phyloP scores from a whole-genome alignment of 2,329 filamentous ascomycete species.

The Dactylellina leptospora region DNA sequence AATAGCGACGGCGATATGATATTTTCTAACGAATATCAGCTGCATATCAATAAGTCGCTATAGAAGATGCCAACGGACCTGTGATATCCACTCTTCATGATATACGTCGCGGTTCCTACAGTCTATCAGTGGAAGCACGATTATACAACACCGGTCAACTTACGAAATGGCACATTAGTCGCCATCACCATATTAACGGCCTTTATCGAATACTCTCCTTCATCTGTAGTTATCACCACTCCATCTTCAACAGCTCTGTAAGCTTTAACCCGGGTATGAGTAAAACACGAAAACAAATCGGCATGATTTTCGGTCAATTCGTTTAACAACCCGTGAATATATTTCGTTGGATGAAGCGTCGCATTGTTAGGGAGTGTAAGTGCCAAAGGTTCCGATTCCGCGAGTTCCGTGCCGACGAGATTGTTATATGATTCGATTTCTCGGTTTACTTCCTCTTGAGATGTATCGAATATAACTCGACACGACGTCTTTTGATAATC shows the following conservation, averaged over 20 bases:
- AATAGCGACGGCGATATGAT: constrained; percentile 67
- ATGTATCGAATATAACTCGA: constrained; percentile 66
- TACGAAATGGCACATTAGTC: constrained; percentile 68
- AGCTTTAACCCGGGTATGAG: constrained; percentile 64
- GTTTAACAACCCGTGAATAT: constrained; percentile 65
- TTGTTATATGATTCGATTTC: too few species aligned
- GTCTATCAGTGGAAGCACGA: too few species aligned
- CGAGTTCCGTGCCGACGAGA: too few species aligned
- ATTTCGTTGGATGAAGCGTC: constrained; percentile 66
- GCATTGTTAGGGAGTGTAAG: constrained; percentile 63
- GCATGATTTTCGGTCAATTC: constrained; percentile 64
- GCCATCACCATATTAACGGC: constrained; percentile 66
- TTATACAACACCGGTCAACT: too few species aligned
- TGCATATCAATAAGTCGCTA: too few species aligned
- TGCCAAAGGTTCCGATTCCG: too few species aligned
- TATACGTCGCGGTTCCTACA: too few species aligned
- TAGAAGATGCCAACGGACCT: too few species aligned
- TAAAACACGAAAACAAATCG: constrained; percentile 66
- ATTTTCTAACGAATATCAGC: too few species aligned
- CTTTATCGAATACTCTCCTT: constrained; percentile 63
- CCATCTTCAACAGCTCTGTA: constrained; percentile 63
- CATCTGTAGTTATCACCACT: constrained; percentile 65
- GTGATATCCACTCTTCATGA: too few species aligned
- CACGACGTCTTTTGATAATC: constrained; percentile 66
- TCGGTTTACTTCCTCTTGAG: too few species aligned